Conservation (phyloP, 2,329 filamentous ascomycete species). For the Aspergillus sojae region DNA sequence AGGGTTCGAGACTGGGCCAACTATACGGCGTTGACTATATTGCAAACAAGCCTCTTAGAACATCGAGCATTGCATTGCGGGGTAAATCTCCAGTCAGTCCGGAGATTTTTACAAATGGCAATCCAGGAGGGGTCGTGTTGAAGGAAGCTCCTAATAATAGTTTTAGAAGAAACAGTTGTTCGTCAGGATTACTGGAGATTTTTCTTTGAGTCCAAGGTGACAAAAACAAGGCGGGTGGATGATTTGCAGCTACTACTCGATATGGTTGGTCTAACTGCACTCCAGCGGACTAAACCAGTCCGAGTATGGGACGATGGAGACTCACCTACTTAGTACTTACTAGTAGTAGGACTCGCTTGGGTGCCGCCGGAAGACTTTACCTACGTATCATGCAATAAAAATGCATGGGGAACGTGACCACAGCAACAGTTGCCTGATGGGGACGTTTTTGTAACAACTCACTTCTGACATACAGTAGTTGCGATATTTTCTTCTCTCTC, state of each 20-base stretch:
- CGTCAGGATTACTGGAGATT: neutral
- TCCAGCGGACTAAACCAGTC: neutral
- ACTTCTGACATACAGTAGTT: neutral
- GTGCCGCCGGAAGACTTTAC: conserved; percentile 1
- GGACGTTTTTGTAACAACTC: neutral
- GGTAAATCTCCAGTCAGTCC: conserved; percentile 12
- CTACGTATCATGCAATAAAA: conserved; percentile 2
- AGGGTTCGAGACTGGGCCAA: neutral
- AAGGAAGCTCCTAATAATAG: neutral
- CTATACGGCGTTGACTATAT: neutral
- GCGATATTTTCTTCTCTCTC: neutral
- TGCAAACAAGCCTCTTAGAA: conserved; percentile 11
- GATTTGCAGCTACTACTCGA: conserved; percentile 15
- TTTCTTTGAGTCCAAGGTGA: neutral
- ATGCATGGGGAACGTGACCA: conserved; percentile 3
- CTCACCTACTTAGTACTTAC: no score
- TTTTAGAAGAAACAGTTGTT: neutral
- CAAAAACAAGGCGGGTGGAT: conserved; percentile 1
- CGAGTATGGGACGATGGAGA: neutral
- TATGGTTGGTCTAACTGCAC: conserved; percentile 5
- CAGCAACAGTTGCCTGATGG: conserved; percentile 5
- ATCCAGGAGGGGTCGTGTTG: neutral
- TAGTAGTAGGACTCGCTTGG: neutral
- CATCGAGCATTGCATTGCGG: conserved; percentile 19
- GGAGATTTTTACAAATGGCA: conserved; percentile 5